These are phyloP conservation scores for Epithele typhae DNA, from an alignment of 768 basidiomycete species.

Conservation along the genomic window DNA sequence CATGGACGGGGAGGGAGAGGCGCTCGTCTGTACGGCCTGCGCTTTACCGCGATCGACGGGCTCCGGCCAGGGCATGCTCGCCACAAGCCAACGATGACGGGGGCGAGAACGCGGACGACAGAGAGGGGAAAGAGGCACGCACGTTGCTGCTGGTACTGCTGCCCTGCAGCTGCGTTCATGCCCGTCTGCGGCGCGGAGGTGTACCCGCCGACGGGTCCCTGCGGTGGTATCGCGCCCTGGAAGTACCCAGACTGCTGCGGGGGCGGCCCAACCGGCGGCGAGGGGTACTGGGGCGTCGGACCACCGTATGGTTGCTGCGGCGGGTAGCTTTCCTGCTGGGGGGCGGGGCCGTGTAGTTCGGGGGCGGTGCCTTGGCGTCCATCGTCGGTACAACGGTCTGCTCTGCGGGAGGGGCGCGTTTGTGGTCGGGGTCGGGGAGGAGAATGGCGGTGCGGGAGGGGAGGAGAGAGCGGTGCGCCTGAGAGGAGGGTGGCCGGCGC, in stretches of 20 bases:
- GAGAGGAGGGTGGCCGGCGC: too few relatives aligned
- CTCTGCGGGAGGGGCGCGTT: too few relatives aligned
- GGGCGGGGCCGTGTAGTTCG: not conserved
- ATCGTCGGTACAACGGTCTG: too few relatives aligned
- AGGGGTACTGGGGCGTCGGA: too few relatives aligned
- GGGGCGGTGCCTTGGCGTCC: too few relatives aligned
- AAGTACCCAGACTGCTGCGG: not conserved
- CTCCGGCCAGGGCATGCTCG: too few relatives aligned
- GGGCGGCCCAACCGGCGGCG: not conserved
- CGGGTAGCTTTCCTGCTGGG: not conserved
- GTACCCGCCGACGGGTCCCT: constrained; percentile 1
- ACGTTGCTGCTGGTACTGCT: constrained; percentile 20
- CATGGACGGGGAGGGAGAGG: too few relatives aligned
- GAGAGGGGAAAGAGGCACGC: not conserved
- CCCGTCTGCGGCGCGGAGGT: not conserved
- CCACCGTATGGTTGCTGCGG: too few relatives aligned
- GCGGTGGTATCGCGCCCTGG: not conserved
- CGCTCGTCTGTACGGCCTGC: not conserved
- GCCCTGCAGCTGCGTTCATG: constrained; percentile 8
- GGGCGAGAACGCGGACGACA: not conserved
- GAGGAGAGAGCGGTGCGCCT: too few relatives aligned
- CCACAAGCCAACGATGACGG: too few relatives aligned
- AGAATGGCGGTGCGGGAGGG: too few relatives aligned
- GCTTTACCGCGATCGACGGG: not conserved
- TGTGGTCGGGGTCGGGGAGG: too few relatives aligned